A percentile compares a stretch with the other conserved stretches of the same genome.
These are phyloP conservation scores for Picochlorum sp. DNA, from an alignment of 139 green algal species.

Conservation along the genomic window DNA sequence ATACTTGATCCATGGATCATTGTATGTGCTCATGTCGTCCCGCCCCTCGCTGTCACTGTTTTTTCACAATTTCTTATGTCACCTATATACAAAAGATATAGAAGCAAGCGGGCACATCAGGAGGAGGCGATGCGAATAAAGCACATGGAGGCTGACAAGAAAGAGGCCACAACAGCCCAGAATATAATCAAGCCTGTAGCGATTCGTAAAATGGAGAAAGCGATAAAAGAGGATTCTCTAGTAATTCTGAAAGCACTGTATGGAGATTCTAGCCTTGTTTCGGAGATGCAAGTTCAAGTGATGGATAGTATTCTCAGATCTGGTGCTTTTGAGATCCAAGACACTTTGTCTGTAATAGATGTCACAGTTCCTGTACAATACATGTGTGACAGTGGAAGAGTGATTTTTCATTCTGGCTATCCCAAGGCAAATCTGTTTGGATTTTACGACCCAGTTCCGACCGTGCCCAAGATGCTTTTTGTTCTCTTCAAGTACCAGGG, in stretches of 20 bases:
- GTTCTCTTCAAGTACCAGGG: conserved; percentile 24
- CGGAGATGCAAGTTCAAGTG: not conserved
- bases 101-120: conserved; percentile 1
- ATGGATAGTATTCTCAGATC: not conserved
- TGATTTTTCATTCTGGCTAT: conserved; percentile 24
- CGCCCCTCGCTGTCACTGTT: conserved; percentile 18
- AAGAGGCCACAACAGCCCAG: conserved; percentile 4
- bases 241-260: conserved; percentile 42
- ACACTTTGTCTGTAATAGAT: conserved; percentile 22
- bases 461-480: conserved; percentile 29
- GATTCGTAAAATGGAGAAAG: conserved; percentile 18
- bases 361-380: conserved; percentile 44
- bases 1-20: conserved; percentile 4
- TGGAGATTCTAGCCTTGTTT: conserved; percentile 12
- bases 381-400: conserved; percentile 21
- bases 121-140: not conserved
- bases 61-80: not conserved
- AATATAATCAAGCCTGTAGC: conserved; percentile 37
- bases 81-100: conserved; percentile 1
- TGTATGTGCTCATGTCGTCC: conserved; percentile 20
- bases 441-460: conserved; percentile 41
- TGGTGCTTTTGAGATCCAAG: conserved; percentile 2
- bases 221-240: conserved; percentile 27
- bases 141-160: conserved; percentile 9
- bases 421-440: conserved; percentile 43